Percentiles rank a stretch among this genome's conserved stretches.
Conservation (phyloP, 2,329 filamentous ascomycete species). For the Fusarium floridanum region DNA sequence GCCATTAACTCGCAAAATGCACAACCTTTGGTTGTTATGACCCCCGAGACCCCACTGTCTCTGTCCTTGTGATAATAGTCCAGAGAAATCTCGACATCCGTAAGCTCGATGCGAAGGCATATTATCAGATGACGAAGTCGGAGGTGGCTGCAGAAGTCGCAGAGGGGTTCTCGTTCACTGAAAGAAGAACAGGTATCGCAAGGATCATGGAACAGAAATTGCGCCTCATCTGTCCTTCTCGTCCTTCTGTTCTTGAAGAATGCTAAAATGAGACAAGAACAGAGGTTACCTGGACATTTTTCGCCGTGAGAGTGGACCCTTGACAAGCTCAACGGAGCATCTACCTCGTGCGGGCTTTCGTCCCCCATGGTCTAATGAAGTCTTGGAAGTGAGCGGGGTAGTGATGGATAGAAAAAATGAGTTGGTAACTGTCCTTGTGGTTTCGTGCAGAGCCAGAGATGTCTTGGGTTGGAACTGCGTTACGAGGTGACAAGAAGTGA, state of each 20-base stretch:
- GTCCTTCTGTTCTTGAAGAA: fast-evolving
- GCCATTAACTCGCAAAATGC: neutral
- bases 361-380: neutral
- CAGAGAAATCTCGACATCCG: no score
- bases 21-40: neutral
- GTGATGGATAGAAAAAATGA: neutral
- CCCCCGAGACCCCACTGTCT: neutral
- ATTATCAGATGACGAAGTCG: neutral
- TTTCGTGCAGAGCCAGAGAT: neutral
- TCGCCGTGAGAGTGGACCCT: neutral
- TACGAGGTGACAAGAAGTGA: neutral
- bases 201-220: neutral
- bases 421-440: neutral
- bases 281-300: neutral
- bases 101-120: neutral
- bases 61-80: neutral
- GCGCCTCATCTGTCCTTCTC: neutral
- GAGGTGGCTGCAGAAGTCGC: neutral
- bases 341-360: neutral
- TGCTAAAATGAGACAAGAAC: neutral
- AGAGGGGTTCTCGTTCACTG: neutral
- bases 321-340: neutral
- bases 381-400: neutral
- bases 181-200: neutral
- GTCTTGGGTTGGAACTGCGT: neutral